Base-by-base conservation (phyloP, 768 basidiomycete species). In the Leccinum rimulosum region DNA sequence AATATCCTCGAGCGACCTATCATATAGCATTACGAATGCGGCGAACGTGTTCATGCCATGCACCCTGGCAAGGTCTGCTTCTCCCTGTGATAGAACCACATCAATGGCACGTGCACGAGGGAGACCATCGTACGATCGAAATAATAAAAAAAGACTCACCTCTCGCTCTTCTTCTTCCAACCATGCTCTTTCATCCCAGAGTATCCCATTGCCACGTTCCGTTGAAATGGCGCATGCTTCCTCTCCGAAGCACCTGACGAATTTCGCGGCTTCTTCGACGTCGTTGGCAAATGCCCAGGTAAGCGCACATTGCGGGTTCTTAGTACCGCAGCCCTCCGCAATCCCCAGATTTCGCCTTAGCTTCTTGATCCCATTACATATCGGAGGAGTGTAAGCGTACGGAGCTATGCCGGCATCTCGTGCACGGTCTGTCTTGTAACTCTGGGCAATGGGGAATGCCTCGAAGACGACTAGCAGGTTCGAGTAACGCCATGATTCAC, bases 1-100 rank as follows among this genome's bases (percentile, higher is more conserved):
- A 64, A 90, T 83, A 4, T 82, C 77, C 15, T 85, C 79, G 6
- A 88, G 65, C 4, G 77, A 73, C 7, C 77, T 75, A 58, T 84
- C 80, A 54, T 78, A 83, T 2, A 91, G 73, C 57, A 92, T 79
- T 4, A 86, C 72, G n/a, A 82, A 79, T 6, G 90, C 84, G 1
- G 84, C 84, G 67, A 90, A 89, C 6, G 76, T 72, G 58, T 92
- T 92, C 83, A 92, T 85, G 15, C 87, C 86, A 6, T 77, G 73
- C 9, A 83, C 75, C 1, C 70, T 67, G 0, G 83, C 80, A 51
- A 93, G 73, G 62, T 83, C 79, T 28, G 75, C 74, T 61, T 91
- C 89, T 36, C 84, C 83, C 88, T 90, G 67, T 25, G 36, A 54
- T 55, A 9, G 52, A 58, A 27, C 31, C 55, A 56, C 40, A 56